Conservation (phyloP, 2,329 filamentous ascomycete genomes). For the Macrophomina phaseolina region DNA sequence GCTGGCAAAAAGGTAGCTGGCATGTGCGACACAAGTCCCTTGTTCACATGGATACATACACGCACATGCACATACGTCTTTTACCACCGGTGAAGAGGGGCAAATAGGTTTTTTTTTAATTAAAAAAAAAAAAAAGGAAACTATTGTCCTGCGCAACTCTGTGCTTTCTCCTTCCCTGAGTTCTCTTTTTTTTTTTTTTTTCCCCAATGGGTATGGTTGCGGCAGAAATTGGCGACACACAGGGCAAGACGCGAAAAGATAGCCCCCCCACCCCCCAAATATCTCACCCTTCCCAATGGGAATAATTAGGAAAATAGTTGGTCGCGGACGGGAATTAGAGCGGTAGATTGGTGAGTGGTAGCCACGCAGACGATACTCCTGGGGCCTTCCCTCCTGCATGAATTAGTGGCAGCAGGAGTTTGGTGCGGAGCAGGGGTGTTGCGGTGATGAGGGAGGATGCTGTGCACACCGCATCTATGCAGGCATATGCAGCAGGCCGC, state of each 20-base stretch:
- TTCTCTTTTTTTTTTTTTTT: too few relatives aligned
- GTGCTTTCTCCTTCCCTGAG: background rate
- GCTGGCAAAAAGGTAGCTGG: too few relatives aligned
- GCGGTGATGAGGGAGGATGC: background rate
- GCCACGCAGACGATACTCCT: too few relatives aligned
- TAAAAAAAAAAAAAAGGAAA: background rate
- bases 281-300: too few relatives aligned
- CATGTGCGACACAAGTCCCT: background rate
- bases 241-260: too few relatives aligned
- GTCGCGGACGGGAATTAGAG: too few relatives aligned
- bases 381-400: background rate
- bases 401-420: background rate
- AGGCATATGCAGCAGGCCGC: conserved; percentile 12
- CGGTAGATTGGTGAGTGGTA: too few relatives aligned
- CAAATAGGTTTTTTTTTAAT: background rate
- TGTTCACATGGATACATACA: too few relatives aligned
- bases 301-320: too few relatives aligned
- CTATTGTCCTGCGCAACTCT: background rate
- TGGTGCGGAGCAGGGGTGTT: background rate
- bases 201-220: background rate
- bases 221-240: background rate
- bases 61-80: background rate
- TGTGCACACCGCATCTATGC: conserved; percentile 1
- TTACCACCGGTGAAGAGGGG: background rate
- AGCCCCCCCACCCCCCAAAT: too few relatives aligned